Evolutionary conservation across 2,329 filamentous ascomycete genomes (phyloP).

Genomic region (Cercospora janseana): DNA sequence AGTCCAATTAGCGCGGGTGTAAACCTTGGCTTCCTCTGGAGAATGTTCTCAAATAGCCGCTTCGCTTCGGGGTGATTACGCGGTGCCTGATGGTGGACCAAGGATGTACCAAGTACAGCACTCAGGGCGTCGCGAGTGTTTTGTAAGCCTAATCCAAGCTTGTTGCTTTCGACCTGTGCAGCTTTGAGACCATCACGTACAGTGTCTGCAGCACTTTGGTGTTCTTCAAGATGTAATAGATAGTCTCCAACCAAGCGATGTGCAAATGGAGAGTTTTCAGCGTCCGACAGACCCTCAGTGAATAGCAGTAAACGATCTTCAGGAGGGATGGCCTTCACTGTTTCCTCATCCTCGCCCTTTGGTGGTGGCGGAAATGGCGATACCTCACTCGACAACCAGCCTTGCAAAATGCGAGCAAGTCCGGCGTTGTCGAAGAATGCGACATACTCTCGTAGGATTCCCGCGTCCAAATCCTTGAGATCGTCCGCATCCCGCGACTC

Average conservation of each 20-base stretch:
- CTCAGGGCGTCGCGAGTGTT: slow-evolving; percentile 73
- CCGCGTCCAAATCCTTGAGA: slow-evolving; percentile 73
- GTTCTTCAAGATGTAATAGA: slow-evolving; percentile 80
- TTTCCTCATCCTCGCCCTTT: slow-evolving; percentile 42
- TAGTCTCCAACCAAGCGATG: slow-evolving; percentile 81
- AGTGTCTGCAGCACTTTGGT: slow-evolving; percentile 75
- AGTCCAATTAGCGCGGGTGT: slow-evolving; percentile 84
- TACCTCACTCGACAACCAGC: slow-evolving; percentile 76
- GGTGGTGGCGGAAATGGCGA: slow-evolving; percentile 78
- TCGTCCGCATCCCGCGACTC: slow-evolving; percentile 82
- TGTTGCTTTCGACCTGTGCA: slow-evolving; percentile 58
- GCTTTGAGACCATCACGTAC: slow-evolving; percentile 71
- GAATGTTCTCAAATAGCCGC: slow-evolving; percentile 75
- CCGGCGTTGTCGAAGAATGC: slow-evolving; percentile 81
- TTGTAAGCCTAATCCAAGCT: slow-evolving; percentile 66
- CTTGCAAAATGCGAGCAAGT: slow-evolving; percentile 75
- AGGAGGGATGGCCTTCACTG: slow-evolving; percentile 61
- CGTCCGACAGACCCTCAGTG: slow-evolving; percentile 55
- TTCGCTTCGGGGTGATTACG: slow-evolving; percentile 87
- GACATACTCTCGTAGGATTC: slow-evolving; percentile 76
- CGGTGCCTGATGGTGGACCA: slow-evolving; percentile 88
- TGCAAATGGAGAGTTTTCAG: slow-evolving; percentile 69
- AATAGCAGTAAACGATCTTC: slow-evolving; percentile 81
- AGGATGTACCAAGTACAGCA: slow-evolving; percentile 75
- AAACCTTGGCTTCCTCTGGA: slow-evolving; percentile 71